A percentile compares a stretch with the other conserved stretches of the same genome.
Conservation (phyloP, 208 protist genomes). For the Porcisia hertigi region DNA sequence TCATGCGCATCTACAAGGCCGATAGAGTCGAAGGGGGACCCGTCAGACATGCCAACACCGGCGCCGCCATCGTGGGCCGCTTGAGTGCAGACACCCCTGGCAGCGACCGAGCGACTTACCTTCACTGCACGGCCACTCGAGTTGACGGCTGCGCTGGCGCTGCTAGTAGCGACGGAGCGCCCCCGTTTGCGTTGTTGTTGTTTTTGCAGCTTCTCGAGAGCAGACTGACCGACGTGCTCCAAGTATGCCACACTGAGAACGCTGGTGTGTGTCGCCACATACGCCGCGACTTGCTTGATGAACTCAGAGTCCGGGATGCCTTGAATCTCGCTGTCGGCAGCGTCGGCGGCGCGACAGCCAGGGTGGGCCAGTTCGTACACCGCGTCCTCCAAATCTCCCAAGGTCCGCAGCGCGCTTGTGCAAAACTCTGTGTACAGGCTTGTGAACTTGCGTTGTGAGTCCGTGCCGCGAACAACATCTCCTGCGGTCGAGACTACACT, state of each 20-base stretch:
- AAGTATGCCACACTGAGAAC: conserved; percentile 60
- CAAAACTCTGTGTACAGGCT: conserved; percentile 75
- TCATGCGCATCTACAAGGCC: conserved; percentile 34
- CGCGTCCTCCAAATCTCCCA: conserved; percentile 66
- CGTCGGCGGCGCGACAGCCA: conserved; percentile 42
- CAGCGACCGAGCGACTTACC: conserved; percentile 11
- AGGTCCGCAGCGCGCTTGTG: conserved; percentile 41
- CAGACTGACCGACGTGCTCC: conserved; percentile 62
- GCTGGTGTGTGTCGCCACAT: conserved; percentile 57
- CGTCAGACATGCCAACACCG: not conserved
- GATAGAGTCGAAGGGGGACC: conserved; percentile 14
- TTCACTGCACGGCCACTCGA: conserved; percentile 17
- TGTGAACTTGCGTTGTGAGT: conserved; percentile 76
- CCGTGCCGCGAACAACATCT: conserved; percentile 70
- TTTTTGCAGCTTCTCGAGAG: conserved; percentile 37
- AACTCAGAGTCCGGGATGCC: conserved; percentile 53
- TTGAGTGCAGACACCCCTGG: conserved; percentile 2
- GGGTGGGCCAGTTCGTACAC: conserved; percentile 59
- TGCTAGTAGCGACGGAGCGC: conserved; percentile 20
- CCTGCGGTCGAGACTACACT: conserved; percentile 29
- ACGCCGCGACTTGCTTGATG: conserved; percentile 51
- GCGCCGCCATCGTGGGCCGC: not conserved
- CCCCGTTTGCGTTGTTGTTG: conserved; percentile 44
- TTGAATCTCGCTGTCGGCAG: conserved; percentile 34
- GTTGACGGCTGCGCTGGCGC: conserved; percentile 9